Evolutionary conservation across 1,284 basidiomycete species (phyloP).

Genomic region (Apiotrichum akiyoshidainum): DNA sequence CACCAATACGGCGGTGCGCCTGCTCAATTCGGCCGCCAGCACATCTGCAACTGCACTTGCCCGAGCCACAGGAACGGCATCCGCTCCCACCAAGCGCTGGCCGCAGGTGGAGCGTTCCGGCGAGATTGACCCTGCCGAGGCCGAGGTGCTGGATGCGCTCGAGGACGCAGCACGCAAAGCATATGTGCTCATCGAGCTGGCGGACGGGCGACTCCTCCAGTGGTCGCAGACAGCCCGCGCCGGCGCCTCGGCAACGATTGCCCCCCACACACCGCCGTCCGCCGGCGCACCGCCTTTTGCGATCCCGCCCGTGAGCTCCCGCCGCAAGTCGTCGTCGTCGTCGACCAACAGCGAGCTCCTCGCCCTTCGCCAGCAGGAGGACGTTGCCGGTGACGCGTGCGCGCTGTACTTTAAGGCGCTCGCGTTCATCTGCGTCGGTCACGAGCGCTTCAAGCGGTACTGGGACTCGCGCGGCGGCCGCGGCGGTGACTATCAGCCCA

Average conservation of each 20-base stretch:
- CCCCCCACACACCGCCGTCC: constrained; percentile 6
- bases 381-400: constrained; percentile 71
- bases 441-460: constrained; percentile 58
- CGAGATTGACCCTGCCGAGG: constrained; percentile 68
- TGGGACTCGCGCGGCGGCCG: constrained; percentile 48
- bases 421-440: constrained; percentile 87
- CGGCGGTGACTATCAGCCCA: constrained; percentile 39
- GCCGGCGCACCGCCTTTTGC: constrained; percentile 28
- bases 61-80: constrained; percentile 40
- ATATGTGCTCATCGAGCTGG: constrained; percentile 85
- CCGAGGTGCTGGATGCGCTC: constrained; percentile 67
- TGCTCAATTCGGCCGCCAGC: constrained; percentile 66
- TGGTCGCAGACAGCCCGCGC: constrained; percentile 21
- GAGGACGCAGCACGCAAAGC: constrained; percentile 95
- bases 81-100: constrained; percentile 24
- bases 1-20: constrained; percentile 81
- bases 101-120: constrained; percentile 33
- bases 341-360: constrained; percentile 53
- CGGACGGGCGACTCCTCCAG: constrained; percentile 83
- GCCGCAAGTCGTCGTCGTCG: constrained; percentile 31
- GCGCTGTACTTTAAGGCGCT: constrained; percentile 91
- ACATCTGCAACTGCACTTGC: constrained; percentile 42
- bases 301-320: constrained; percentile 7
- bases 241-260: constrained; percentile 13
- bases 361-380: constrained; percentile 65